phyloP scores from a whole-genome alignment of 805 yeast genomes.

The Gaillardinia entomophila region DNA sequence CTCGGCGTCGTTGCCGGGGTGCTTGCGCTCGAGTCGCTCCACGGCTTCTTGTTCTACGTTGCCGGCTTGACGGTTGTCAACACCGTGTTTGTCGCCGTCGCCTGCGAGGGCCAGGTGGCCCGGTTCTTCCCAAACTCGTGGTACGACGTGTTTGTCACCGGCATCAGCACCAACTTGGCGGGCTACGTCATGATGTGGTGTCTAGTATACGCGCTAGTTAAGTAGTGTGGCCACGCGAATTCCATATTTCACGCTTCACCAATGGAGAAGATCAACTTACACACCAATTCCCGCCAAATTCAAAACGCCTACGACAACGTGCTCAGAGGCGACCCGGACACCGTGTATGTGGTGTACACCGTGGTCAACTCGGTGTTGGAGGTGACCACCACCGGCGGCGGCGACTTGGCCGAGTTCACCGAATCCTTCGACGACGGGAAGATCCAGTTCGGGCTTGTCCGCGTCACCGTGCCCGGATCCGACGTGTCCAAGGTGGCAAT shows the following conservation, averaged over 20 bases:
- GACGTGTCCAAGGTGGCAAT: conserved; percentile 79
- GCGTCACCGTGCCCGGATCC: conserved; percentile 87
- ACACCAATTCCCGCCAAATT: conserved; percentile 70
- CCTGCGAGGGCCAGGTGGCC: conserved; percentile 25
- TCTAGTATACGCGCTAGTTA: conserved; percentile 37
- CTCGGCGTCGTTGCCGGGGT: conserved; percentile 38
- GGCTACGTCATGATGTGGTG: conserved; percentile 46
- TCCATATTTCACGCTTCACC: too few species aligned
- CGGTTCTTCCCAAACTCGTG: conserved; percentile 22
- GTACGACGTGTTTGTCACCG: conserved; percentile 28
- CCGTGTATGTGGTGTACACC: conserved; percentile 75
- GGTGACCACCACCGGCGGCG: conserved; percentile 50
- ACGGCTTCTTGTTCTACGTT: conserved; percentile 31
- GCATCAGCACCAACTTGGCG: conserved; percentile 25
- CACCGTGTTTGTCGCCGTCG: conserved; percentile 18
- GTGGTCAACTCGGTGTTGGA: conserved; percentile 54
- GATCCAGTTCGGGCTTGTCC: conserved; percentile 85
- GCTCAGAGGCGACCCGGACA: conserved; percentile 66
- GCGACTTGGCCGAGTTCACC: conserved; percentile 71
- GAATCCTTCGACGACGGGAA: conserved; percentile 79
- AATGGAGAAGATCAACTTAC: conserved; percentile 54
- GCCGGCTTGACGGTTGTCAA: conserved; percentile 29
- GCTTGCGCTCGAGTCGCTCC: conserved; percentile 29
- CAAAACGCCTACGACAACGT: conserved; percentile 72
- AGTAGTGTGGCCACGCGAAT: too few species aligned